Evolutionary conservation across 2,329 filamentous ascomycete genomes (phyloP).

Genomic region (Chaetothyriales sp.): DNA sequence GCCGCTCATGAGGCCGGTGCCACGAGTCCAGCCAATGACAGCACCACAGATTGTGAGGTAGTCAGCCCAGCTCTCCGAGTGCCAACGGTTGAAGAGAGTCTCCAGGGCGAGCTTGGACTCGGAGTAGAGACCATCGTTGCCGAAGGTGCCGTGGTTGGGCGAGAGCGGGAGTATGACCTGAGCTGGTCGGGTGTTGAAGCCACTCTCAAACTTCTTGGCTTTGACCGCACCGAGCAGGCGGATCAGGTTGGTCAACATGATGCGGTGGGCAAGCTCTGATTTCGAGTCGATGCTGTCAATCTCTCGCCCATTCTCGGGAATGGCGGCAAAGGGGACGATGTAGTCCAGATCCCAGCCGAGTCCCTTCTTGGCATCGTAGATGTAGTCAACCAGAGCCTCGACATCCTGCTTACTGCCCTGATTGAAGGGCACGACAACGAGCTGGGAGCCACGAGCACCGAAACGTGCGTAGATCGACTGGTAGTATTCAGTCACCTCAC

Average conservation of each 20-base stretch:
- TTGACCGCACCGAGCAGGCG: conserved; percentile 85
- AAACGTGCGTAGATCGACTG: conserved; percentile 95
- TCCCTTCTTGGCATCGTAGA: conserved; percentile 90
- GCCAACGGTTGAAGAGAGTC: conserved; percentile 96
- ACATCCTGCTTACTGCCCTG: conserved; percentile 97
- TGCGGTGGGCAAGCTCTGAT: conserved; percentile 92
- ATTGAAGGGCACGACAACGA: conserved; percentile 97
- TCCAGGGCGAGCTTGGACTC: conserved; percentile 95
- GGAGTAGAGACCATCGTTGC: conserved; percentile 92
- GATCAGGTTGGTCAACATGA: conserved; percentile 95
- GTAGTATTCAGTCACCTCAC: conserved; percentile 97
- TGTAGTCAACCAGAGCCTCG: conserved; percentile 84
- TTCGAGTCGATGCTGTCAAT: conserved; percentile 95
- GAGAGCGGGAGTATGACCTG: conserved; percentile 93
- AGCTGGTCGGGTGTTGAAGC: conserved; percentile 86
- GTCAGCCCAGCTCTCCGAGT: conserved; percentile 91
- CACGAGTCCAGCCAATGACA: conserved; percentile 97
- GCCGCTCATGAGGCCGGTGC: conserved; percentile 91
- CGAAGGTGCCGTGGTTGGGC: conserved; percentile 96
- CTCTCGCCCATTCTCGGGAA: conserved; percentile 92
- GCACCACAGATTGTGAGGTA: conserved; percentile 97
- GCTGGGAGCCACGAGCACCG: conserved; percentile 83
- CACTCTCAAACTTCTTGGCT: conserved; percentile 69
- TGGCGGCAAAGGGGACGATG: conserved; percentile 90
- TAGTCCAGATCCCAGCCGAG: conserved; percentile 97